These are phyloP conservation scores for Acorus calamus DNA, from an alignment of 106 monocot species.

Conservation along the genomic window DNA sequence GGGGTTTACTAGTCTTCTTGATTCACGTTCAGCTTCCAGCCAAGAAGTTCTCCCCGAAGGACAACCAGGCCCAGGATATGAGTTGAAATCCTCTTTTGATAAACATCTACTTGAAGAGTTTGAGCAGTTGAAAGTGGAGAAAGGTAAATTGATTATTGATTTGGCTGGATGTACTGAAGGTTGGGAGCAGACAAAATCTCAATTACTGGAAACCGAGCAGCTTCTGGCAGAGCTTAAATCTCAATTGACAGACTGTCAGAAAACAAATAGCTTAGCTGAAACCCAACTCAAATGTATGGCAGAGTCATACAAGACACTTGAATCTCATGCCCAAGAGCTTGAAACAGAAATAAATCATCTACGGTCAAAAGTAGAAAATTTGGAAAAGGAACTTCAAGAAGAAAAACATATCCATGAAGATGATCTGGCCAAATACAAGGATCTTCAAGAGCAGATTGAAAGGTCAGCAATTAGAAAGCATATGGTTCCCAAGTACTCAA, in stretches of 20 bases:
- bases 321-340: slow-evolving; percentile 4
- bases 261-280: slow-evolving; percentile 5
- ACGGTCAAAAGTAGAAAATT: not conserved
- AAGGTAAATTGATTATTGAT: not conserved
- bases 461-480: not conserved
- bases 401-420: slow-evolving; percentile 5
- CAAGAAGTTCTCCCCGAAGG: not conserved
- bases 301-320: slow-evolving; percentile 4
- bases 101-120: slow-evolving; percentile 1
- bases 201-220: slow-evolving; percentile 8
- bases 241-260: not conserved
- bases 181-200: slow-evolving; percentile 1
- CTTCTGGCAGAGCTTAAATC: not conserved
- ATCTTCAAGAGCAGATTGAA: slow-evolving; percentile 3
- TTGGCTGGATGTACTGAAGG: slow-evolving; percentile 2
- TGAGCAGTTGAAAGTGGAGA: slow-evolving; percentile 10
- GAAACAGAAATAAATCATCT: not conserved
- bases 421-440: slow-evolving; percentile 7
- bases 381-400: slow-evolving; percentile 5
- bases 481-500: too few relatives aligned
- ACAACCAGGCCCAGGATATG: not conserved
- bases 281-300: slow-evolving; percentile 11
- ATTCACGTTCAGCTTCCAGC: not conserved
- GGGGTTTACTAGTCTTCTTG: not conserved
- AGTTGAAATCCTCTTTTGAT: not conserved